Evolutionary conservation across 805 yeast species (phyloP).

Genomic region (Yamadazyma phyllophila): DNA sequence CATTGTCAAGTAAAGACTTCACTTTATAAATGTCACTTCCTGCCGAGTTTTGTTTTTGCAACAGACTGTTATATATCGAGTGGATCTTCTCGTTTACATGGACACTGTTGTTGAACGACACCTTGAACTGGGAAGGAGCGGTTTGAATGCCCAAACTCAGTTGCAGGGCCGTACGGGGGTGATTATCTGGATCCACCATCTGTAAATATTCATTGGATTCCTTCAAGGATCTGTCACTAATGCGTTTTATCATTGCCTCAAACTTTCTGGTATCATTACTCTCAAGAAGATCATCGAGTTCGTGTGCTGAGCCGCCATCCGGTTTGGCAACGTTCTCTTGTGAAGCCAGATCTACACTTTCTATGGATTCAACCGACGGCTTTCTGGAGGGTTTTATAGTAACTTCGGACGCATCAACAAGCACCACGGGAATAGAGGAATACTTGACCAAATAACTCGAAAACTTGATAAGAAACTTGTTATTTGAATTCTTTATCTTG

Average conservation of each 20-base stretch:
- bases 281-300: not conserved
- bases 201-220: conserved; percentile 26
- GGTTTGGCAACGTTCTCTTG: not conserved
- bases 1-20: conserved; percentile 32
- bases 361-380: not conserved
- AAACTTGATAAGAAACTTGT: conserved; percentile 32
- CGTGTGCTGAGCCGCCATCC: not conserved
- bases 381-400: not conserved
- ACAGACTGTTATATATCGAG: conserved; percentile 30
- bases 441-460: conserved; percentile 39
- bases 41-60: conserved; percentile 8
- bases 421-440: conserved; percentile 37
- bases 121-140: conserved; percentile 11
- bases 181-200: not conserved
- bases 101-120: conserved; percentile 9
- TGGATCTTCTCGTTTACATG: conserved; percentile 33
- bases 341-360: not conserved
- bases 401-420: conserved; percentile 9
- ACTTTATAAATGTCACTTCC: conserved; percentile 33
- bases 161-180: not conserved
- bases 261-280: conserved; percentile 16
- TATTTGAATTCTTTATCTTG: conserved; percentile 23
- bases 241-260: conserved; percentile 14
- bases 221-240: conserved; percentile 22
- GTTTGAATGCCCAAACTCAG: conserved; percentile 12